Base-by-base conservation (phyloP, 768 basidiomycete species). In the Boletus tomentosulus region DNA sequence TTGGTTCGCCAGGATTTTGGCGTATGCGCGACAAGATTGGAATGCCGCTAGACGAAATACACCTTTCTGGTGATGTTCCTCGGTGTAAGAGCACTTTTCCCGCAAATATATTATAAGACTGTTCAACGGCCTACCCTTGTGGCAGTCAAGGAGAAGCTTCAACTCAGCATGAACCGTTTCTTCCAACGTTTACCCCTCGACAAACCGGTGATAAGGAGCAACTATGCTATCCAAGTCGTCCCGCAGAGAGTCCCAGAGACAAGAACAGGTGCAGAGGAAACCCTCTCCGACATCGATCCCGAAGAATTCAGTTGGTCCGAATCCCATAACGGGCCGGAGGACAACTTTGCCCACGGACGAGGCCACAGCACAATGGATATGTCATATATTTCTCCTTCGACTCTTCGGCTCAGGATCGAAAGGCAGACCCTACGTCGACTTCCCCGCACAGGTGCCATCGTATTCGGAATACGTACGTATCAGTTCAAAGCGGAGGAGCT, bases 1-100 rank as follows among this genome's bases (percentile, higher is more conserved):
- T 31, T 31, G 6, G 8, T 5, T 38, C 19, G 34, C 15, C 43
- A 87, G 89, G 89, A 9, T 84, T 79, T 56, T 92, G 89, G 89
- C 78, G 88, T n/a, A 76, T 91, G 71, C 67, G 78, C 55, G 89
- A 90, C 70, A 91, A 92, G 72, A 80, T 88, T 49, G 90, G 89
- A 10, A 72, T 85, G 62, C 76, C 81, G 13, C 71, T 91, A 38
- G 85, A 88, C 41, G 82, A 88, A 53, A 89, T 91, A 48, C 89
- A 91, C 37, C 43, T 64, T 41, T 31, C 61, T 10, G 88, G 89
- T 19, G 70, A 84, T 52, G 89, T 92, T 16, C 87, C 89, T 24
- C 81, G 80, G 66, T 90, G 87, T 86, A 67, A 66, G 84, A 55
- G 1, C n/a, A 4, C 6, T 27, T 52, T 25, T 24, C 13, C 55